Evolutionary conservation across 2,329 filamentous ascomycete genomes (phyloP), one percentile per base, ranked within the genome.

Genomic region (Colletotrichum sp.): DNA sequence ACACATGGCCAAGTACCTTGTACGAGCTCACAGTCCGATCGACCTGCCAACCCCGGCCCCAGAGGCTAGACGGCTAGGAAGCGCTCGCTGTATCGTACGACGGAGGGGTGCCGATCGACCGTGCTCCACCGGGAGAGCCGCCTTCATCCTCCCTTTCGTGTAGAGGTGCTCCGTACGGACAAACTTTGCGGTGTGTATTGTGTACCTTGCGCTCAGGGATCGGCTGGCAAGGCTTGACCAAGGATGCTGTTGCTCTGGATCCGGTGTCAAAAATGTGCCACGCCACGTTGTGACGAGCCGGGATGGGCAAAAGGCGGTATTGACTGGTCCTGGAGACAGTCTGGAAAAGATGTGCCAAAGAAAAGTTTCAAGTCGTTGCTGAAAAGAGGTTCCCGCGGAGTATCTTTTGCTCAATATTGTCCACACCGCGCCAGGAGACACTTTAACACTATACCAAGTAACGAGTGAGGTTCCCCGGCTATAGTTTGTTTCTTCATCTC

Each of bases 31-130:
- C 18, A 51, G 62, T 33, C 33, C 24, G 29, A 66, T 51, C 66
- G 13, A 43, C 36, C 66, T 47, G 66, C 43, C 65, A 58, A 29
- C 31, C 33, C 65, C 65, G 16, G 58, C 24, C 66, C n/a, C n/a
- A 33, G 33, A 54, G 69, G 63, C 61, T 34, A 54, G 61, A 54
- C 27, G 7, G 58, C 33, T 47, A 33, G 29, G 58, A 24, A 36
- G 36, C 54, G 24, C 34, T 47, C 33, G 38, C 47, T 18, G 43
- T 36, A 61, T 62, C 66, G 61, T 73, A 70, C 55, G 67, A 73
- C 38, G 66, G 71, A 70, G 67, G 61, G 38, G 67, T 73, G 71
- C 71, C 71, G 67, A 70, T 66, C 71, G 61, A 18, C 67, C 33
- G 34, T 55, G 55, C 51, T 59, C 62, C 61, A 59, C 67, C 68